These are phyloP conservation scores for Flammula alnicola DNA, from an alignment of 1,284 basidiomycete species.

Conservation along the genomic window DNA sequence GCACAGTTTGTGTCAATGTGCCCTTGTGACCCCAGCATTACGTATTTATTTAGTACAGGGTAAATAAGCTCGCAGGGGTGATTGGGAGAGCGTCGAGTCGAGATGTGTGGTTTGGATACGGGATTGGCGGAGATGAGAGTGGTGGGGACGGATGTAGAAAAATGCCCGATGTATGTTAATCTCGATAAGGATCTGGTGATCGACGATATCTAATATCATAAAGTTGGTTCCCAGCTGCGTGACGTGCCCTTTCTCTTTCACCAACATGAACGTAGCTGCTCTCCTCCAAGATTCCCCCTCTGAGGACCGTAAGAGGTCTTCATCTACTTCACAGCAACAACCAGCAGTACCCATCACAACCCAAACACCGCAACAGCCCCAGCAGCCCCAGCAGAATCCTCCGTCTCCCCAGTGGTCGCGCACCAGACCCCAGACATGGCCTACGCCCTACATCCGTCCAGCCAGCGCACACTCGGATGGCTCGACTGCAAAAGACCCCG, in stretches of 20 bases:
- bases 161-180: conserved; percentile 8
- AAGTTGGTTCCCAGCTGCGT: conserved; percentile 6
- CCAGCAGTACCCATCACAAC: conserved; percentile 10
- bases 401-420: conserved; percentile 7
- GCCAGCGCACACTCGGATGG: conserved; percentile 9
- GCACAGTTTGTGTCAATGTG: no score
- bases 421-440: conserved; percentile 1
- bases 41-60: no score
- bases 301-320: conserved; percentile 35
- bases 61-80: no score
- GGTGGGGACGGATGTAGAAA: no score
- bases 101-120: no score
- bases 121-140: no score
- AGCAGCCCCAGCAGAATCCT: background rate
- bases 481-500: conserved; percentile 7
- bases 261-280: conserved; percentile 69
- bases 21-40: no score
- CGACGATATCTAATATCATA: conserved; percentile 12
- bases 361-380: conserved; percentile 1
- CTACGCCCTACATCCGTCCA: conserved; percentile 13
- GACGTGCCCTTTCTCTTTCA: conserved; percentile 3
- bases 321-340: background rate
- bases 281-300: conserved; percentile 75
- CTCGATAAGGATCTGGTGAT: conserved; percentile 15
- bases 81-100: no score